Percentiles rank a stretch among this genome's conserved stretches.
These are phyloP conservation scores for Echeveria elegans DNA, from an alignment of 164 flowering plant species.

Conservation along the genomic window DNA sequence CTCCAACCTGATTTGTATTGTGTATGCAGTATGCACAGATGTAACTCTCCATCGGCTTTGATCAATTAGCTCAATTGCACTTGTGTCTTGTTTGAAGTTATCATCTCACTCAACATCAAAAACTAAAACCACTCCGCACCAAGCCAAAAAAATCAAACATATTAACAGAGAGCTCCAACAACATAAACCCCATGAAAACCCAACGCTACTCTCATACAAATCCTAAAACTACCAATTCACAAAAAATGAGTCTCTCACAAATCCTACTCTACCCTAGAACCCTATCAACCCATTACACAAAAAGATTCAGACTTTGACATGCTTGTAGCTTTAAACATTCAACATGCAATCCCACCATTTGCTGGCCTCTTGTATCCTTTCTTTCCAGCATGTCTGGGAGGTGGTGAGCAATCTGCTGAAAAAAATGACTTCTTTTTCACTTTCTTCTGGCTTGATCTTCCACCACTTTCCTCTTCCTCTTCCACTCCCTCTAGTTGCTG, in stretches of 20 bases:
- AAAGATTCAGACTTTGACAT: not conserved
- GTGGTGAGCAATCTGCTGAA: not conserved
- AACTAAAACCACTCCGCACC: too few species aligned
- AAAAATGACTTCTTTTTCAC: not conserved
- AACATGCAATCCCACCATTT: not conserved
- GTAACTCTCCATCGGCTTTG: not conserved
- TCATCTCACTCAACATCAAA: too few species aligned
- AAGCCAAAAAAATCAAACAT: too few species aligned
- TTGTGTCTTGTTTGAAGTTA: not conserved
- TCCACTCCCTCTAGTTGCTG: not conserved
- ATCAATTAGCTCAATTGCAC: not conserved
- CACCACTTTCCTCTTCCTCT: not conserved
- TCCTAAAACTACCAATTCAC: not conserved
- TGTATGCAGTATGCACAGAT: not conserved
- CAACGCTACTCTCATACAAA: too few species aligned
- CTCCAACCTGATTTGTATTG: not conserved
- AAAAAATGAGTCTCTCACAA: not conserved
- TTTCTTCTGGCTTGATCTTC: not conserved
- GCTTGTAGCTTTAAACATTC: not conserved
- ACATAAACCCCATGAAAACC: too few species aligned
- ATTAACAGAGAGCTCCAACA: too few species aligned
- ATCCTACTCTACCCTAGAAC: not conserved
- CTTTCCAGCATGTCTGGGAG: not conserved
- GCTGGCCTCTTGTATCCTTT: not conserved
- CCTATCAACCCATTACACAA: not conserved